Base-by-base conservation (phyloP, 495 filamentous ascomycete genomes). In the Cairneyella variabilis region DNA sequence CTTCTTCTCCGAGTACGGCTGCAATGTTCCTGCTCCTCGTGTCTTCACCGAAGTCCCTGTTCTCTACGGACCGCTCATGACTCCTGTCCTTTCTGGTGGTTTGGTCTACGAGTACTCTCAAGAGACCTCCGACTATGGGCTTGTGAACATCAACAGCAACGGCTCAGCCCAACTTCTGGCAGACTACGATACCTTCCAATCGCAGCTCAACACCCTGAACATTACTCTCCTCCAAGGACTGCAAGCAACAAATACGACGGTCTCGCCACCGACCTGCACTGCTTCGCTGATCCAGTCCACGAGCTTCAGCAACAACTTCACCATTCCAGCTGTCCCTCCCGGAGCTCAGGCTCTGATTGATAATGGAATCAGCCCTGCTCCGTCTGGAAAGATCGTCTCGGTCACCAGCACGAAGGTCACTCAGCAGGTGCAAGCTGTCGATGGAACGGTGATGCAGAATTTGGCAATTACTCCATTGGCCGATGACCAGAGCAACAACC, bases 1-100 rank as follows among this genome's bases (percentile, higher is more conserved):
- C 49, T 96, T 97, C 82, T 96, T 95, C 77, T 92, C 88, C 60
- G 93, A 98, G 71, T 97, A 88, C 55, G 93, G 93, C 56, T 98
- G 93, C 79, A 97, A 96, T 77, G 72, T 78, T 21, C 82, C 85
- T 25, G 69, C 71, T 32, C 91, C 92, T 16, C 88, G 93, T 64
- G 58, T 80, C 56, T 97, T 96, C 75, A 83, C 81, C 55, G 92
- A 97, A 68, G 86, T 96, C 14, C 70, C 71, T 48, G 78, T 85
- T 38, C 76, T 97, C 60, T 96, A 97, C 69, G 80, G 90, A 51
- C 57, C 74, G 22, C 67, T 93, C 46, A 96, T 97, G 90, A 85
- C 80, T 21, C 70, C 71, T 51, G 73, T 83, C 30, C 84, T 97
- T 70, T 88, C 86, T 21, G 92, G 92, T 54, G 92, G 93, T 57